Evolutionary conservation across 2,329 filamentous ascomycete genomes (phyloP).

Genomic region (Achaetomium macrosporum): DNA sequence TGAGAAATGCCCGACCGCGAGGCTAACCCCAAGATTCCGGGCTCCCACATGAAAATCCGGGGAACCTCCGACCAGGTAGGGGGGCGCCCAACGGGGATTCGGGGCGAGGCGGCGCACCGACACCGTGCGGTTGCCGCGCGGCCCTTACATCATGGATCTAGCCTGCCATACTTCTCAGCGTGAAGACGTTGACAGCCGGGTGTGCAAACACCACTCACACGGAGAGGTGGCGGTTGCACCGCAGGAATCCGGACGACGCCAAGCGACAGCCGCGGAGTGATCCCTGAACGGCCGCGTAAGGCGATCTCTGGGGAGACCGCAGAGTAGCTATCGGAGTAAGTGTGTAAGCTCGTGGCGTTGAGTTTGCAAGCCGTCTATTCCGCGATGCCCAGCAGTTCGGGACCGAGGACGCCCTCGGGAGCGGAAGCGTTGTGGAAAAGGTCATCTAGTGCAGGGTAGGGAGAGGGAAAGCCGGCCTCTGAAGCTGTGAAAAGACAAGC

Average conservation of each 20-base stretch:
- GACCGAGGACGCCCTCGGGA: conserved; percentile 4
- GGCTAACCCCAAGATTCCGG: neutral
- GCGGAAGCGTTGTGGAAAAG: no score
- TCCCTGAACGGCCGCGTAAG: neutral
- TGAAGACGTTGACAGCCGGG: no score
- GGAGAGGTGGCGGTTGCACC: conserved; percentile 3
- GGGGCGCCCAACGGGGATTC: no score
- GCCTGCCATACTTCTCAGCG: no score
- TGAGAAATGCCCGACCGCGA: neutral
- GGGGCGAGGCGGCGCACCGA: neutral
- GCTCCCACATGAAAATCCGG: neutral
- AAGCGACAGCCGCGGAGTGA: neutral
- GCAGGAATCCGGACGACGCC: neutral
- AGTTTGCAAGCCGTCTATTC: neutral
- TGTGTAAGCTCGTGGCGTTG: neutral
- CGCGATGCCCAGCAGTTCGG: conserved; percentile 7
- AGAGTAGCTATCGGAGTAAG: no score
- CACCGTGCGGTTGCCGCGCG: conserved; percentile 15
- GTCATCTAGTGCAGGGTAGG: no score
- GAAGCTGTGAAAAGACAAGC: no score
- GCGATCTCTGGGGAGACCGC: no score
- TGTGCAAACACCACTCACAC: neutral
- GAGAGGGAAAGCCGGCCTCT: no score
- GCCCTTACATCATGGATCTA: conserved; percentile 13
- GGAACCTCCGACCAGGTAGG: neutral